Conservation (phyloP, 305 asterid species). For the Solanum hybrid region DNA sequence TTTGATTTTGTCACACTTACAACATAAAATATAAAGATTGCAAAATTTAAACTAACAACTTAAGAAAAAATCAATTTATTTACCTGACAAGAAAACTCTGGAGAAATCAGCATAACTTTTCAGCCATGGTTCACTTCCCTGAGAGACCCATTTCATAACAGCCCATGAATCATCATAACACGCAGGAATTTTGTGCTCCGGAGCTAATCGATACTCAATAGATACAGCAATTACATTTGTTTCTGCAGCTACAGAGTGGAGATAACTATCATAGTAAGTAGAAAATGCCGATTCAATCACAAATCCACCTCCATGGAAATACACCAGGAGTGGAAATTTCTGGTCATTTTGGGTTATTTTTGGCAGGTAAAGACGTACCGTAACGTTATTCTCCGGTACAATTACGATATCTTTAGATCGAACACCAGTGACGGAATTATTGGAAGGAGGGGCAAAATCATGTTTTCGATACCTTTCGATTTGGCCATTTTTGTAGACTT, state of each 20-base stretch:
- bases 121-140: not conserved
- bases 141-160: slow-evolving; percentile 29
- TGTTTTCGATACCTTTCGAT: not conserved
- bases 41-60: not conserved
- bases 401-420: slow-evolving; percentile 10
- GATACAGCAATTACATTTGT: slow-evolving; percentile 31
- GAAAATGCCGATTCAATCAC: slow-evolving; percentile 24
- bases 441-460: slow-evolving; percentile 4
- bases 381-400: not conserved
- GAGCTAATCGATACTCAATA: slow-evolving; percentile 37
- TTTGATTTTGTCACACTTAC: no score
- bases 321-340: slow-evolving; percentile 34
- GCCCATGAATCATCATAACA: slow-evolving; percentile 38
- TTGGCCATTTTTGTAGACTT: not conserved
- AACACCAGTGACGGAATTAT: slow-evolving; percentile 2
- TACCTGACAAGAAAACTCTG: slow-evolving; percentile 27
- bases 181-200: slow-evolving; percentile 25
- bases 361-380: slow-evolving; percentile 13
- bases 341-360: not conserved
- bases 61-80: not conserved
- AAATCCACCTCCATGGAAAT: slow-evolving; percentile 43
- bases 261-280: slow-evolving; percentile 19
- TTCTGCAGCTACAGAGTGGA: slow-evolving; percentile 19
- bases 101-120: not conserved
- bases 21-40: not conserved